Evolutionary conservation across 257 asterid genomes (phyloP).

Genomic region (Penstemon davidsonii): DNA sequence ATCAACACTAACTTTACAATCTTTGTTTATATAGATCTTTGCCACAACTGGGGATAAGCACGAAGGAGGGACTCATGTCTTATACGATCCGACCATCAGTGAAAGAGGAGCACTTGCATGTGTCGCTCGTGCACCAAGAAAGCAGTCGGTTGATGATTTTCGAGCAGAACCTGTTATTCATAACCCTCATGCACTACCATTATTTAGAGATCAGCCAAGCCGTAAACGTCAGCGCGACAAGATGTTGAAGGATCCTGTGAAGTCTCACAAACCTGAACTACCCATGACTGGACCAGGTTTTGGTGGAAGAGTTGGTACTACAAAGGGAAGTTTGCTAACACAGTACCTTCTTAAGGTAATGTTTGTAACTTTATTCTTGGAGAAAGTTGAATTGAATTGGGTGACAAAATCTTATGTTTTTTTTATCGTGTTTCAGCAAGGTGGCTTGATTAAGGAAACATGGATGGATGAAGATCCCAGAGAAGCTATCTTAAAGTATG

Average conservation of each 20-base stretch:
- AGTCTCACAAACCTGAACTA: slow-evolving; percentile 94
- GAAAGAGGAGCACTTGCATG: slow-evolving; percentile 98
- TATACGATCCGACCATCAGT: slow-evolving; percentile 85
- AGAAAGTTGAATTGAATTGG: background rate
- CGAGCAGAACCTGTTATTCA: slow-evolving; percentile 87
- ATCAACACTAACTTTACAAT: background rate
- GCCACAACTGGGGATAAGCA: slow-evolving; percentile 85
- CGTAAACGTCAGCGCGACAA: slow-evolving; percentile 96
- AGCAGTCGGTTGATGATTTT: slow-evolving; percentile 85
- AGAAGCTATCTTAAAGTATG: slow-evolving; percentile 91
- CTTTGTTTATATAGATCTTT: slow-evolving; percentile 50
- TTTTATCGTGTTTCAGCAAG: slow-evolving; percentile 61
- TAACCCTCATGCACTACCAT: slow-evolving; percentile 95
- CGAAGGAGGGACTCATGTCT: slow-evolving; percentile 88
- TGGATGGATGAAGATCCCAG: slow-evolving; percentile 99
- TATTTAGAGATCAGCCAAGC: slow-evolving; percentile 94
- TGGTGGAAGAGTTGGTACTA: slow-evolving; percentile 95
- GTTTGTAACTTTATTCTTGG: slow-evolving; percentile 1
- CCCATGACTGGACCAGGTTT: slow-evolving; percentile 95
- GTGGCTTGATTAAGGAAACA: slow-evolving; percentile 87
- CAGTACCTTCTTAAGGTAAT: slow-evolving; percentile 94
- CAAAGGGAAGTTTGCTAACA: slow-evolving; percentile 88
- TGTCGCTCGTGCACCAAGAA: slow-evolving; percentile 98
- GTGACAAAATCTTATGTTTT: slow-evolving; percentile 9
- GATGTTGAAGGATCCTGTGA: slow-evolving; percentile 82